Base-by-base conservation (phyloP, 1,284 basidiomycete genomes). In the Spongispora temasekensis region DNA sequence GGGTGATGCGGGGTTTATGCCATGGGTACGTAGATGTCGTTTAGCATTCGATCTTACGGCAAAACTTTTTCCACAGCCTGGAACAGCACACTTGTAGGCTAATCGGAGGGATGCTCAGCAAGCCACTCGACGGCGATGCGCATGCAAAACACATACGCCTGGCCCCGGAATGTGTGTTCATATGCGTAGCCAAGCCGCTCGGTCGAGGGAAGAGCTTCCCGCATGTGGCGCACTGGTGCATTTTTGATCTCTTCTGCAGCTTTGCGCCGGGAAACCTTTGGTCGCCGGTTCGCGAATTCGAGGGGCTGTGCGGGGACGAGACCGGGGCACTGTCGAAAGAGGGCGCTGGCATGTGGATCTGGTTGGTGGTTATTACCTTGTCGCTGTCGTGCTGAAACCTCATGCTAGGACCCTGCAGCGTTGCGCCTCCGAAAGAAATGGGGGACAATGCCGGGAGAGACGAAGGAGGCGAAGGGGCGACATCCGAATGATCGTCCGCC, bases 91-190 rank as follows among this genome's bases (percentile, higher is more conserved):
- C 55, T 78, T 76, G 66, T 77, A 85, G 9, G 85, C 85, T 87
- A 61, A 56, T 13, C 34, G 5, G 57, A 58, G 51, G 42, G 27
- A 17, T 19, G 13, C 50, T 69, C 35, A 68, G 61, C 57, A 58
- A 55, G 48, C 40, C 23, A 9, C 51, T 23, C 37, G n/a, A 57
- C 37, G 35, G 59, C 30, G 37, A 62, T 58, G 55, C 57, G 51
- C n/a, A n/a, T n/a, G n/a, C 44, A 51, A 48, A 35, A 37, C 19
- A 76, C 78, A 63, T 72, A 89, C 88, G 87, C 70, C 81, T 86
- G 7, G 79, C 80, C 19, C 88, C 86, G 5, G 82, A 84, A 66
- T 89, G 88, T 5, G 82, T 83, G 55, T 86, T 84, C 86, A 87
- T 87, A 66, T 89, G 88, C 3, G 87, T 88, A 37, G 76, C 76